phyloP scores from a whole-genome alignment of 2,329 filamentous ascomycete species.

The Trematosphaeria pertusa region DNA sequence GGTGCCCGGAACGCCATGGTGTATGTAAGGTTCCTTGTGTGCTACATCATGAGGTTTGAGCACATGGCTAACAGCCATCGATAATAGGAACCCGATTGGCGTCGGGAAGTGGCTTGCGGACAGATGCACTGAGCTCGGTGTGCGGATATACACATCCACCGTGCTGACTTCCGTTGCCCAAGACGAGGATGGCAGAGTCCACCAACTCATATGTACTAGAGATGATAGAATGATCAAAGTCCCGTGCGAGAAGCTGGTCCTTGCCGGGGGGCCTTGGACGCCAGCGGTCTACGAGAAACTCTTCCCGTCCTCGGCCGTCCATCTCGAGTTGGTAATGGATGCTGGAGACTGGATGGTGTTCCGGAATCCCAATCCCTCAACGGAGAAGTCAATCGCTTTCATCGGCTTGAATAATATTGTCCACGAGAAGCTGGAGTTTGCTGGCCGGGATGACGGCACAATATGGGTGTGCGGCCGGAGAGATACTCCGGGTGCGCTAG shows the following conservation, averaged over 20 bases:
- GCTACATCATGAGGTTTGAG: not conserved
- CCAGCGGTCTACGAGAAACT: not conserved
- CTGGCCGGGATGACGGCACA: conserved; percentile 4
- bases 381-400: not conserved
- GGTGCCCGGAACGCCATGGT: not conserved
- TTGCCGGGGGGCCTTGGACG: not conserved
- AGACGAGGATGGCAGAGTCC: not conserved
- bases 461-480: conserved; percentile 5
- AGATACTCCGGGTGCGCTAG: no score
- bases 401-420: conserved; percentile 2
- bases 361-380: not conserved
- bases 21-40: not conserved
- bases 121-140: not conserved
- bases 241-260: not conserved
- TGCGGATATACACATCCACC: conserved; percentile 2
- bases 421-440: conserved; percentile 3
- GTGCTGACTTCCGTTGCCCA: not conserved
- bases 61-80: not conserved
- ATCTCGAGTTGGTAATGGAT: not conserved
- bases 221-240: no score
- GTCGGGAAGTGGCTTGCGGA: not conserved
- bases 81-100: not conserved
- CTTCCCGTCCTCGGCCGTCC: not conserved
- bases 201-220: no score
- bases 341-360: conserved; percentile 5